These are phyloP conservation scores for Gaultheria prostrata DNA, from an alignment of 148 eudicot species.

Conservation along the genomic window DNA sequence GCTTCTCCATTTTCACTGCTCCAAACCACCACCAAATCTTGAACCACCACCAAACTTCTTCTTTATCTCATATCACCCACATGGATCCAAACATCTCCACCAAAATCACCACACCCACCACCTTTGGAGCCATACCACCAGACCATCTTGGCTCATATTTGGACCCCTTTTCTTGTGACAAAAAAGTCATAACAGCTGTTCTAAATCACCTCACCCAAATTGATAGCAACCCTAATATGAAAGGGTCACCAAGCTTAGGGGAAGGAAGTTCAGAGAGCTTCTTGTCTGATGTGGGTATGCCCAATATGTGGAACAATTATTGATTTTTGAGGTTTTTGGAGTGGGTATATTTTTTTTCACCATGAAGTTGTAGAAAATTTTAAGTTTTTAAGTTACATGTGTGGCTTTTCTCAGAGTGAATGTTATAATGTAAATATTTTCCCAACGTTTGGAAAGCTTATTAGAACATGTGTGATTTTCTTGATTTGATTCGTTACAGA, in stretches of 20 bases:
- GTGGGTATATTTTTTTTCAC: not conserved
- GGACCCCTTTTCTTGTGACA: conserved; percentile 35
- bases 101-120: conserved; percentile 8
- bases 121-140: conserved; percentile 11
- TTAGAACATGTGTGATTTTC: not conserved
- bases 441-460: not conserved
- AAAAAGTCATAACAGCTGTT: conserved; percentile 50
- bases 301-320: conserved; percentile 52
- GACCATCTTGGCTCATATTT: not conserved
- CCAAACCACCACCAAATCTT: not conserved
- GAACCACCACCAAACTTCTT: conserved; percentile 17
- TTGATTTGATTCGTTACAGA: not conserved
- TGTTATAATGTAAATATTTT: not conserved
- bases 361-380: conserved; percentile 3
- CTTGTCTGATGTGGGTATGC: conserved; percentile 54
- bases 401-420: not conserved
- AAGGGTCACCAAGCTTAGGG: conserved; percentile 41
- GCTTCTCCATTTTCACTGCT: conserved; percentile 36
- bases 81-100: conserved; percentile 19
- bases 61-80: conserved; percentile 19
- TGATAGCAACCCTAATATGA: conserved; percentile 23
- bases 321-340: conserved; percentile 15
- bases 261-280: conserved; percentile 59
- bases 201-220: conserved; percentile 52
- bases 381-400: not conserved